phyloP scores from a whole-genome alignment of 2,329 filamentous ascomycete genomes.

The Aspergillus fumigatiaffinis region DNA sequence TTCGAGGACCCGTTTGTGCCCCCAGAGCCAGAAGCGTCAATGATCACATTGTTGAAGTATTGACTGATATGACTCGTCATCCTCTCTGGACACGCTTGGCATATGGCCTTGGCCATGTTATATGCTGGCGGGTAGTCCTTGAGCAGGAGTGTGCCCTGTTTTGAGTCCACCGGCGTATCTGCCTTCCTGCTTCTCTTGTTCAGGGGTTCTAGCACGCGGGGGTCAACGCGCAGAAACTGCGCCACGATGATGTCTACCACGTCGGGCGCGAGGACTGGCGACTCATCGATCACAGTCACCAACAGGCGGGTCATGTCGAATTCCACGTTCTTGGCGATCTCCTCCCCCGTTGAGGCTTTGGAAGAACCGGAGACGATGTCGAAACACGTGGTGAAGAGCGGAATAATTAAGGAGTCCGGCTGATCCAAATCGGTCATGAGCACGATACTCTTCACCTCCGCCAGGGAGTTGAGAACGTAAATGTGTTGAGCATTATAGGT shows the following conservation, averaged over 20 bases:
- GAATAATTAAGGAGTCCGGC: conserved; percentile 71
- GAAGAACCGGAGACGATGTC: conserved; percentile 81
- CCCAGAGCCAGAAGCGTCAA: conserved; percentile 69
- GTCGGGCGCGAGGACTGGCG: conserved; percentile 68
- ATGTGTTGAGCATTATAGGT: conserved; percentile 92
- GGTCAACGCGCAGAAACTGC: conserved; percentile 87
- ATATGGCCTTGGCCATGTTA: conserved; percentile 93
- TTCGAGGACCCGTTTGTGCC: conserved; percentile 51
- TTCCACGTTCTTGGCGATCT: conserved; percentile 88
- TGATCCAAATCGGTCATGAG: conserved; percentile 84
- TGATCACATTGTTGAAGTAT: conserved; percentile 95
- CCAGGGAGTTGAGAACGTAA: conserved; percentile 82
- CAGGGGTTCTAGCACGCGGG: conserved; percentile 51
- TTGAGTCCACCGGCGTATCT: conserved; percentile 60
- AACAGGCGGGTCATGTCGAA: conserved; percentile 86
- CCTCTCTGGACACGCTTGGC: conserved; percentile 82
- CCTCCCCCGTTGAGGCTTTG: conserved; percentile 70
- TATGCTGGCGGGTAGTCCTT: conserved; percentile 91
- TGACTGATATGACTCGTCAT: conserved; percentile 93
- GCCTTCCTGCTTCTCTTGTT: conserved; percentile 55
- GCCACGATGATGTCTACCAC: conserved; percentile 92
- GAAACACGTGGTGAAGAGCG: conserved; percentile 84
- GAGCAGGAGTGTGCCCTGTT: conserved; percentile 75
- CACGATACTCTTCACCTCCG: conserved; percentile 91
- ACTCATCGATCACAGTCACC: conserved; percentile 82